phyloP scores from a whole-genome alignment of 2,329 filamentous ascomycete genomes.

The Venturia asperata region DNA sequence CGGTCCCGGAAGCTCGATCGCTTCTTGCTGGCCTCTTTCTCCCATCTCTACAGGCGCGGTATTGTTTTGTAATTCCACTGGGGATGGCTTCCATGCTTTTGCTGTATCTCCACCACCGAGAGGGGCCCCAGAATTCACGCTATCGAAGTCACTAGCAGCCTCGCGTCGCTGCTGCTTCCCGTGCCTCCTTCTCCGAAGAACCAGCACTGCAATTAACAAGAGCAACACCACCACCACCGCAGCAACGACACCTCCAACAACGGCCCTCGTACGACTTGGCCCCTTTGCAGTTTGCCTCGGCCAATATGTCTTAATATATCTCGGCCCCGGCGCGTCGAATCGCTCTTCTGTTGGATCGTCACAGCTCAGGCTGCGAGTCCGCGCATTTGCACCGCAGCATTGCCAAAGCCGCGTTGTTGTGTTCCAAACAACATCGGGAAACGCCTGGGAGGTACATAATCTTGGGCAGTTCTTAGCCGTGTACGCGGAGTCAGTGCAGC shows the following conservation, averaged over 20 bases:
- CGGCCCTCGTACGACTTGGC: not conserved
- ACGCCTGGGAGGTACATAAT: not conserved
- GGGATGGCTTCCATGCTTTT: not conserved
- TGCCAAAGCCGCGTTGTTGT: not conserved
- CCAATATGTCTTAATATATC: not conserved
- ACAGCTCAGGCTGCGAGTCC: not conserved
- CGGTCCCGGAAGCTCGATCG: not conserved
- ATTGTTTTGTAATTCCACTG: not conserved
- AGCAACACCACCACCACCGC: not conserved
- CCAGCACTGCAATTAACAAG: not conserved
- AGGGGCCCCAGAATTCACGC: not conserved
- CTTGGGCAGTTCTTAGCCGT: conserved; percentile 1
- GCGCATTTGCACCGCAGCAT: not conserved
- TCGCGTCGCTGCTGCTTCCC: not conserved
- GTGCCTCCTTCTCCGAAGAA: not conserved
- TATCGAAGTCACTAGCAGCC: not conserved
- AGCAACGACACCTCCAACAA: not conserved
- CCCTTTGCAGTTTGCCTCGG: not conserved
- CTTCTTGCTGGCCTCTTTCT: not conserved
- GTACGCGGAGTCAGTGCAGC: conserved; percentile 11
- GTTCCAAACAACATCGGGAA: not conserved
- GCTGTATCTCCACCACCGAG: not conserved
- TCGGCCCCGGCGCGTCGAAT: not conserved
- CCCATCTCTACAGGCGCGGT: not conserved
- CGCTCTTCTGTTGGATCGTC: not conserved